phyloP scores from a whole-genome alignment of 352 stramenopile species.

The Phytophthora pistaciae region DNA sequence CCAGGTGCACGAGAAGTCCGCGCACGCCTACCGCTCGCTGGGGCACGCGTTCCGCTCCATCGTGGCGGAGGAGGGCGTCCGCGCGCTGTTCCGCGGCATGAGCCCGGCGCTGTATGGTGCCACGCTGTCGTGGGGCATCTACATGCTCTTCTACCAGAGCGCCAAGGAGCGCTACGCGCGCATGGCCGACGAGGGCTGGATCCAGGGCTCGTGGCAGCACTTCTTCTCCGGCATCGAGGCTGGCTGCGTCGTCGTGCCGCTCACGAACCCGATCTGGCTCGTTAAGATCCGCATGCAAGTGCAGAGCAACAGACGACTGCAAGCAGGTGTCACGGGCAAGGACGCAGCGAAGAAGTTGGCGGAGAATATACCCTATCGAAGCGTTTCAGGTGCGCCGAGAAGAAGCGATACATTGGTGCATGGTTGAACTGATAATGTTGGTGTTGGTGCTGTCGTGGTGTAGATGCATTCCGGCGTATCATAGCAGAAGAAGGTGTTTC shows the following conservation, averaged over 20 bases:
- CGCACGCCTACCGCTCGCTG: constrained; percentile 72
- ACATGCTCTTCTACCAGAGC: constrained; percentile 99
- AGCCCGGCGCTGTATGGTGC: constrained; percentile 96
- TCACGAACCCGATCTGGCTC: constrained; percentile 99
- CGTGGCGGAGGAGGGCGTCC: constrained; percentile 87
- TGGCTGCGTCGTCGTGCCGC: constrained; percentile 92
- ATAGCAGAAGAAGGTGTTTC: constrained; percentile 94
- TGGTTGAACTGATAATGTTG: constrained; percentile 2
- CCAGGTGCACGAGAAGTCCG: constrained; percentile 94
- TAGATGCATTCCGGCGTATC: constrained; percentile 95
- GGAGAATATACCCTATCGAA: constrained; percentile 74
- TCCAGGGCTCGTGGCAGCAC: constrained; percentile 84
- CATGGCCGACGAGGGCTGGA: constrained; percentile 71
- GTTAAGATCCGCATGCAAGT: constrained; percentile 98
- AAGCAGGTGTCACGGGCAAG: constrained; percentile 56
- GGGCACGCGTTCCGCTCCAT: constrained; percentile 81
- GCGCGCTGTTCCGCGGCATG: constrained; percentile 95
- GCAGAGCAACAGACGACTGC: constrained; percentile 62
- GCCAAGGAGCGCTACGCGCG: constrained; percentile 90
- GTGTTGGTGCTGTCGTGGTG: constrained; percentile 2
- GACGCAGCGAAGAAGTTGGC: constrained; percentile 61
- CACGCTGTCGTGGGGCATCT: constrained; percentile 97
- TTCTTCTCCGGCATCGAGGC: constrained; percentile 87
- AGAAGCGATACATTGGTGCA: neutral
- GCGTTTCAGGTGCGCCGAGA: constrained; percentile 53